Conservation (phyloP, 2,329 filamentous ascomycete species). For the Fusarium multiceps region DNA sequence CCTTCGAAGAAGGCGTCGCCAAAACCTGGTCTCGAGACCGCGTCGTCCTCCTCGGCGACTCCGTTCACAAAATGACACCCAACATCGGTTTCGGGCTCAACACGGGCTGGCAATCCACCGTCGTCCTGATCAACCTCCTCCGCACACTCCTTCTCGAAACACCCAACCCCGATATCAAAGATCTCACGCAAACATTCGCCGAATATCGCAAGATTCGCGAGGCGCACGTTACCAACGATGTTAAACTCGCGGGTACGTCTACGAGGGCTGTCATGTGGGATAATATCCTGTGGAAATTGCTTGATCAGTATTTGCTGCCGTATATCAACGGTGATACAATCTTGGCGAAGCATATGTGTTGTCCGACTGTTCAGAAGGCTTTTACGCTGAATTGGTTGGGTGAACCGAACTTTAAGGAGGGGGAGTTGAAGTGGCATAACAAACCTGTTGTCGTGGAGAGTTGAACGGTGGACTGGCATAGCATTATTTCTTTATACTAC, state of each 20-base stretch:
- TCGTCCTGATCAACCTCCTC: conserved; percentile 21
- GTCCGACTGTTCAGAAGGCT: conserved; percentile 22
- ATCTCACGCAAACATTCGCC: not conserved
- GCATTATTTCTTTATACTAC: not conserved
- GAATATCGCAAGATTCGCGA: conserved; percentile 11
- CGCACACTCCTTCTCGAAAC: conserved; percentile 1
- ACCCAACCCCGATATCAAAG: not conserved
- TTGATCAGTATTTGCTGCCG: conserved; percentile 28
- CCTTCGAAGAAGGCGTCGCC: conserved; percentile 30
- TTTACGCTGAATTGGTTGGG: conserved; percentile 28
- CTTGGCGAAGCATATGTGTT: conserved; percentile 30
- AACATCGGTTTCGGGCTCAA: conserved; percentile 37
- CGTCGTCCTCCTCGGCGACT: conserved; percentile 31
- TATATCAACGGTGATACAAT: conserved; percentile 29
- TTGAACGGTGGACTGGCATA: fast-evolving
- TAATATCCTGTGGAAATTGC: conserved; percentile 17
- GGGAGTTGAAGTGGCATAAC: conserved; percentile 25
- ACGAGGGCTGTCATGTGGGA: conserved; percentile 32
- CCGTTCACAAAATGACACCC: conserved; percentile 37
- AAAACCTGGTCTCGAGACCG: conserved; percentile 33
- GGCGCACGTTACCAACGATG: conserved; percentile 10
- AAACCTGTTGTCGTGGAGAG: conserved; percentile 5
- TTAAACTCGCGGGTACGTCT: conserved; percentile 17
- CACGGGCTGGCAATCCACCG: conserved; percentile 34
- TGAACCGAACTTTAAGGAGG: conserved; percentile 24